phyloP scores from a whole-genome alignment of 225 moss, liverwort and hornwort species.

The Bryum argenteum region DNA sequence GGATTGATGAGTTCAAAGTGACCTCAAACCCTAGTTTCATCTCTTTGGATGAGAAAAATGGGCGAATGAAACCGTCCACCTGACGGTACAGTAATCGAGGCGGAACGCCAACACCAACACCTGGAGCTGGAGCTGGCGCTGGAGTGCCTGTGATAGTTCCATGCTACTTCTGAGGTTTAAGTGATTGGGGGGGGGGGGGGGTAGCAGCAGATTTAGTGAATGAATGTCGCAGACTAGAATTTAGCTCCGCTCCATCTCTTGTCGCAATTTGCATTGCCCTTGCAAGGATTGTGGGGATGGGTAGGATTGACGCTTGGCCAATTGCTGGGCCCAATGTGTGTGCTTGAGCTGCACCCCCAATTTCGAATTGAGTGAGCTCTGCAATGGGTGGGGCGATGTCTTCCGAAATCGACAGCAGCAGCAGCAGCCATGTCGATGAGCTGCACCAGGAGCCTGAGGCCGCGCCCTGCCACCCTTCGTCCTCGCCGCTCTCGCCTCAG shows the following conservation, averaged over 20 bases:
- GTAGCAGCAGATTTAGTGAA: background rate
- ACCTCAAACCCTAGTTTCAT: constrained; percentile 13
- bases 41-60: constrained; percentile 12
- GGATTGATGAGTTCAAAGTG: background rate
- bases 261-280: background rate
- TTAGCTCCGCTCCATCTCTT: background rate
- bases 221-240: background rate
- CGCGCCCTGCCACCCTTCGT: constrained; percentile 58
- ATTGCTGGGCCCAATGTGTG: background rate
- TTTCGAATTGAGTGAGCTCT: background rate
- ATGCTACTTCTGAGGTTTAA: background rate
- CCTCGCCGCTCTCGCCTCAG: constrained; percentile 73
- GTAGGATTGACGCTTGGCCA: background rate
- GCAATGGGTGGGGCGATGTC: constrained; percentile 60
- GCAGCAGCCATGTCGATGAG: constrained; percentile 38
- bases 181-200: background rate
- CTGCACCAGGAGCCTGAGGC: constrained; percentile 70
- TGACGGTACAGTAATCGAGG: background rate
- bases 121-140: background rate
- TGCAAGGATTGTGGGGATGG: background rate
- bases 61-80: constrained; percentile 11
- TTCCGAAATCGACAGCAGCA: constrained; percentile 39
- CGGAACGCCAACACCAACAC: background rate
- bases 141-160: background rate
- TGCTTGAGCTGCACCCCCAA: background rate